phyloP scores from a whole-genome alignment of 129 eudicot species.

The Flaveria trinervia region DNA sequence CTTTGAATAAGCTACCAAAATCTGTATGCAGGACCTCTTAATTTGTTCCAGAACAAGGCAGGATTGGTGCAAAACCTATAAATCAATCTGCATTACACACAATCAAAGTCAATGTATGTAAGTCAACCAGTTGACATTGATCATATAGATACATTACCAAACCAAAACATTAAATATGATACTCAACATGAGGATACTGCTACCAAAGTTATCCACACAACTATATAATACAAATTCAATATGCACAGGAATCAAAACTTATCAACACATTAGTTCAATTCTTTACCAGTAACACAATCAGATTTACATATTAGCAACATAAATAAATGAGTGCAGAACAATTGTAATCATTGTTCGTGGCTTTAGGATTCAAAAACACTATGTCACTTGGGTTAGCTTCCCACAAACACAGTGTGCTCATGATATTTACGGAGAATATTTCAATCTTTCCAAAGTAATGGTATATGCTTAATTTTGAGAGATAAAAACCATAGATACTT shows the following conservation, averaged over 20 bases:
- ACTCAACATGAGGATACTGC: conserved; percentile 3
- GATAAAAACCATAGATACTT: neutral
- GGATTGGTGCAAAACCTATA: neutral
- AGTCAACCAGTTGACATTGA: conserved; percentile 42
- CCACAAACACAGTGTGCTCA: neutral
- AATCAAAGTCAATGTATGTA: conserved; percentile 25
- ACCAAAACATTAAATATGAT: conserved; percentile 10
- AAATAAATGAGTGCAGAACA: conserved; percentile 1
- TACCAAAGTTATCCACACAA: conserved; percentile 1
- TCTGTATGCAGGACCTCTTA: neutral
- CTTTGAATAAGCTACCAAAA: conserved; percentile 18
- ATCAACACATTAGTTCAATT: conserved; percentile 8
- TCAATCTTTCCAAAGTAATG: neutral
- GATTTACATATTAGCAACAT: neutral
- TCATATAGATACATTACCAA: conserved; percentile 13
- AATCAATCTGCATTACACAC: conserved; percentile 32
- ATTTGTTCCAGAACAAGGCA: neutral
- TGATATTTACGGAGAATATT: neutral
- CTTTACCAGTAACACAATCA: neutral
- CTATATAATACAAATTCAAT: conserved; percentile 10
- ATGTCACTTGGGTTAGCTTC: neutral
- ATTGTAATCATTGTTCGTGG: neutral
- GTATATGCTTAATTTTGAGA: neutral
- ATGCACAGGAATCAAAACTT: neutral
- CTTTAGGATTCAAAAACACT: neutral